Evolutionary conservation across 495 filamentous ascomycete species (phyloP).

Genomic region (Penicillium ucsense): DNA sequence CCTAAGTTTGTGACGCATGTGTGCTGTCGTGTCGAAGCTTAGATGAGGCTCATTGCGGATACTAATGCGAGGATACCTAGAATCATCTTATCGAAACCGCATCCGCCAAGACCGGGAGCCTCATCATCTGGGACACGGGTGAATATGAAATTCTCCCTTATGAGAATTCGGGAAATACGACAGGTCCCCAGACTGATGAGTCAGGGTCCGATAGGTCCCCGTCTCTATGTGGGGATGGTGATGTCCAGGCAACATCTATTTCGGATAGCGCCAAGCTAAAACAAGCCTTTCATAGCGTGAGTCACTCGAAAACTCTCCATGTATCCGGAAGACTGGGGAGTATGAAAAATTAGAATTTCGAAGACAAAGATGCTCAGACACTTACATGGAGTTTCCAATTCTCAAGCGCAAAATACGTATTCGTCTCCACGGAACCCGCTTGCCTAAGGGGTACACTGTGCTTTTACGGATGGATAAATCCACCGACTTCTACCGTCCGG

Average conservation of each 20-base stretch:
- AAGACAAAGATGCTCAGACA: too few species aligned
- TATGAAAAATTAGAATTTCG: too few species aligned
- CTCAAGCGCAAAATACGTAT: conserved; percentile 48
- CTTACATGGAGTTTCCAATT: too few species aligned
- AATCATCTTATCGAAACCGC: conserved; percentile 61
- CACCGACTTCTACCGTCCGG: conserved; percentile 28
- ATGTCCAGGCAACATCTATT: conserved; percentile 4
- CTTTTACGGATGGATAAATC: conserved; percentile 44
- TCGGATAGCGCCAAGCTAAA: conserved; percentile 46
- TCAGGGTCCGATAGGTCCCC: conserved; percentile 21
- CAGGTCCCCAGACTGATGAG: conserved; percentile 35
- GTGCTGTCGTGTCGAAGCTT: too few species aligned
- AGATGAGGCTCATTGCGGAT: background rate
- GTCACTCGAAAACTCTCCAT: background rate
- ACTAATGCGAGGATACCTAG: conserved; percentile 17
- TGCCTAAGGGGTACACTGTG: conserved; percentile 50
- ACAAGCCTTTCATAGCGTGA: conserved; percentile 41
- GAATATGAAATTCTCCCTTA: conserved; percentile 51
- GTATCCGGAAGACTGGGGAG: too few species aligned
- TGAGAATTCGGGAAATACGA: conserved; percentile 9
- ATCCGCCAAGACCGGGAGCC: conserved; percentile 46
- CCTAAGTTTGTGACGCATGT: too few species aligned
- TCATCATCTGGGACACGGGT: conserved; percentile 65
- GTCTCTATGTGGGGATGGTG: conserved; percentile 2
- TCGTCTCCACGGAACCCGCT: conserved; percentile 47